Conservation (phyloP, 139 green algal species). For the Tetratostichococcus sp. region DNA sequence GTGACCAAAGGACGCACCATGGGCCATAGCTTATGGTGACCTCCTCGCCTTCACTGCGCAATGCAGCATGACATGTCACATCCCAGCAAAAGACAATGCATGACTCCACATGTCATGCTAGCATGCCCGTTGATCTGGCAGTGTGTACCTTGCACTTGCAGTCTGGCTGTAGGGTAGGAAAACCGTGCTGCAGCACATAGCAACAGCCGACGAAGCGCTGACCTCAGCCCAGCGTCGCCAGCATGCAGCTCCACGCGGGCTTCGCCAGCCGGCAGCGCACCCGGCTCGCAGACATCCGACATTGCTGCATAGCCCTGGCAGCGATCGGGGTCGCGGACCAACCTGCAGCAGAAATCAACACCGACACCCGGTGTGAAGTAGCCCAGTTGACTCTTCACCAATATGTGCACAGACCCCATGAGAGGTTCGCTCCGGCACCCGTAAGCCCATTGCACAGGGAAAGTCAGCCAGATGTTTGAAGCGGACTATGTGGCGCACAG, state of each 20-base stretch:
- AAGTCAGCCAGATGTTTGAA: too few species aligned
- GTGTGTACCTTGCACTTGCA: too few species aligned
- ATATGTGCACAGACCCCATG: too few species aligned
- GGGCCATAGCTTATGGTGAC: neutral
- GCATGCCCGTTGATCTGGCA: too few species aligned
- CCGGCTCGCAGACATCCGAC: neutral
- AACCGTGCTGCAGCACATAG: too few species aligned
- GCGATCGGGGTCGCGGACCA: neutral
- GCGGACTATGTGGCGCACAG: too few species aligned
- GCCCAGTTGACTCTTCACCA: too few species aligned
- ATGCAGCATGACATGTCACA: neutral
- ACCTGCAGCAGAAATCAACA: neutral
- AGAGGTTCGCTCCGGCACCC: too few species aligned
- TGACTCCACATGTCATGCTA: too few species aligned
- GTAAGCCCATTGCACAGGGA: too few species aligned
- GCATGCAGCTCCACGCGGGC: neutral
- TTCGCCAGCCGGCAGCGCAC: neutral
- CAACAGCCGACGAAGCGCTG: neutral
- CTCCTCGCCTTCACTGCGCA: neutral
- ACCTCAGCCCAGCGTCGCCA: neutral
- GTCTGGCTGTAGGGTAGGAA: too few species aligned
- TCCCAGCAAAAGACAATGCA: neutral
- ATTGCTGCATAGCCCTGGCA: neutral
- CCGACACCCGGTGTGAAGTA: too few species aligned
- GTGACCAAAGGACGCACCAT: neutral